phyloP scores from a whole-genome alignment of 202 grass and related monocot genomes.

The Panicum virgatum region DNA sequence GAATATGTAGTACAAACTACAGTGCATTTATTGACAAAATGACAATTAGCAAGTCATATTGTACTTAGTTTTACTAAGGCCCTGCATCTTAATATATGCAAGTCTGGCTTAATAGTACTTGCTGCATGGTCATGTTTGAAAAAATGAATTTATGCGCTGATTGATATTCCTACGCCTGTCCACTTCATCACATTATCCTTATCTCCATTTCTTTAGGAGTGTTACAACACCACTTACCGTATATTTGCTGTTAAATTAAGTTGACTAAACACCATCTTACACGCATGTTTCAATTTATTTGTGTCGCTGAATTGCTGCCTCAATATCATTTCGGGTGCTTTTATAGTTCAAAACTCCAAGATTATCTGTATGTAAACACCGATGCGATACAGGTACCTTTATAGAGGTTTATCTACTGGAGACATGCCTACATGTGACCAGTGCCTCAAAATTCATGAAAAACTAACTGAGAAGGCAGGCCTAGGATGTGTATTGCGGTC shows the following conservation, averaged over 20 bases:
- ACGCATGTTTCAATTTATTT: neutral
- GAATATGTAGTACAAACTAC: neutral
- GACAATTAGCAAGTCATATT: neutral
- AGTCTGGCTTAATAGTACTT: neutral
- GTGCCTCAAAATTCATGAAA: slow-evolving; percentile 97
- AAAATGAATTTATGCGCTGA: neutral
- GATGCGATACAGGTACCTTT: slow-evolving; percentile 66
- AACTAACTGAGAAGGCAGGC: slow-evolving; percentile 77
- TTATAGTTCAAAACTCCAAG: neutral
- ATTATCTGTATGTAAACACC: slow-evolving; percentile 10
- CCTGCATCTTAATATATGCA: neutral
- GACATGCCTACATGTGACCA: slow-evolving; percentile 89
- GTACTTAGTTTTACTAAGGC: neutral
- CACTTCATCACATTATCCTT: neutral
- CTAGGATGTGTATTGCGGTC: slow-evolving; percentile 86
- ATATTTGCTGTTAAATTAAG: neutral
- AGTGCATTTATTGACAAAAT: neutral
- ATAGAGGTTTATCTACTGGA: slow-evolving; percentile 87
- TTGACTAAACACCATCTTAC: neutral
- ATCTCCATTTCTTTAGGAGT: neutral
- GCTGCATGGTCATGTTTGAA: neutral
- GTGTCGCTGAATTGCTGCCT: neutral
- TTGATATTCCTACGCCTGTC: neutral
- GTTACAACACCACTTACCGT: neutral
- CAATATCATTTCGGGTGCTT: neutral